These are phyloP conservation scores for Malassezia cuniculi DNA, from an alignment of 1,284 basidiomycete species.

Conservation along the genomic window DNA sequence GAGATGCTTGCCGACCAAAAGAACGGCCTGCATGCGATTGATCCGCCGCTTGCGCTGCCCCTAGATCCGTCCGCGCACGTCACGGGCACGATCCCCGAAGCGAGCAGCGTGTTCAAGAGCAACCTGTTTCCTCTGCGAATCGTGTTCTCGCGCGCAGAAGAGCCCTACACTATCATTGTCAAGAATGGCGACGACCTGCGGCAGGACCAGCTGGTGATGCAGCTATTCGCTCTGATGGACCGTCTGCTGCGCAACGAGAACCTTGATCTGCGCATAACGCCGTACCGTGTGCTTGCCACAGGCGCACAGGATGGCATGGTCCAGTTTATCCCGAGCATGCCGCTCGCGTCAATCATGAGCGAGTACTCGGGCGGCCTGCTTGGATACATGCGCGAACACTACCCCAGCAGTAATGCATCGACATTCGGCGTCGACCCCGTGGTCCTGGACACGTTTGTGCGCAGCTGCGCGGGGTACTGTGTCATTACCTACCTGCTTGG, in stretches of 20 bases:
- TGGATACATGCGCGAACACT: conserved; percentile 69
- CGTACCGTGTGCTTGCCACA: conserved; percentile 88
- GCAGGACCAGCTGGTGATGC: conserved; percentile 92
- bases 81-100: conserved; percentile 73
- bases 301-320: conserved; percentile 85
- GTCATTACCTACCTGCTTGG: conserved; percentile 93
- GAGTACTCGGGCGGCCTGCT: conserved; percentile 59
- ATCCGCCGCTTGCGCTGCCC: conserved; percentile 52
- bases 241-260: conserved; percentile 84
- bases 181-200: conserved; percentile 98
- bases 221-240: conserved; percentile 96
- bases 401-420: conserved; percentile 80
- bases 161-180: conserved; percentile 75
- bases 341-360: conserved; percentile 79
- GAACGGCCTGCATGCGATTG: conserved; percentile 50
- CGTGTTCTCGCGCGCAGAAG: conserved; percentile 52
- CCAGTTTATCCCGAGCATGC: conserved; percentile 89
- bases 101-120: conserved; percentile 92
- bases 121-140: conserved; percentile 83
- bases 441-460: conserved; percentile 89
- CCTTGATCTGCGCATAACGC: conserved; percentile 77
- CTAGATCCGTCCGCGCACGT: conserved; percentile 72
- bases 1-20: conserved; percentile 71
- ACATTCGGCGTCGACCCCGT: conserved; percentile 80
- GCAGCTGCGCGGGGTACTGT: conserved; percentile 95